A percentile compares a stretch with the other conserved stretches of the same genome.
These are phyloP conservation scores for Alternaria angustiovoidea DNA, from an alignment of 2,329 filamentous ascomycete species.

Conservation along the genomic window DNA sequence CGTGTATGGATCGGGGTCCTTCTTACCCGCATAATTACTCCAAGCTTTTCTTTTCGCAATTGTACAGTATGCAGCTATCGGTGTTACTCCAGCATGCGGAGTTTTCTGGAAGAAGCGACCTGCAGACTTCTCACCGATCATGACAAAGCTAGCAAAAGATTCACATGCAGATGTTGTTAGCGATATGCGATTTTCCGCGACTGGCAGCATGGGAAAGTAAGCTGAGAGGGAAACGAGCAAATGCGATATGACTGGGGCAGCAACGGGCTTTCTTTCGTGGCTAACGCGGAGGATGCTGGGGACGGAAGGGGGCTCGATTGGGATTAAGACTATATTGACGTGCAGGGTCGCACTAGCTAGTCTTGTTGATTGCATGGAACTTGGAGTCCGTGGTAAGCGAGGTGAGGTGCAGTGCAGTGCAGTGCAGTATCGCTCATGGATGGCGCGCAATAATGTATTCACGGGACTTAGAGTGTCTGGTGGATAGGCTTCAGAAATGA, in stretches of 20 bases:
- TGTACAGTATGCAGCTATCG: background rate
- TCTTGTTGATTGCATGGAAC: background rate
- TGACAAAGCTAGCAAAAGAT: background rate
- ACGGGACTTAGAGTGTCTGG: background rate
- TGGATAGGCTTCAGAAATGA: background rate
- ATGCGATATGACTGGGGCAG: background rate
- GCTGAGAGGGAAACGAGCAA: background rate
- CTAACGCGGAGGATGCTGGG: constrained; percentile 1
- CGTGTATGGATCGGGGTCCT: background rate
- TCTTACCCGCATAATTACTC: background rate
- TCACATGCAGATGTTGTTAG: background rate
- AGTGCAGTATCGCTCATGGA: background rate
- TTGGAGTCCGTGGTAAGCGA: background rate
- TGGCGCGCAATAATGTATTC: background rate
- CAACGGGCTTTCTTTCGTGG: background rate
- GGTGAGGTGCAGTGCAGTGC: background rate
- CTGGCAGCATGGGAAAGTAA: background rate
- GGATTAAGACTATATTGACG: background rate
- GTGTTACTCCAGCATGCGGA: background rate
- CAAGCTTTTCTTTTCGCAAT: background rate
- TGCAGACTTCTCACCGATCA: constrained; percentile 1
- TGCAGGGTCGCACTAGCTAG: background rate
- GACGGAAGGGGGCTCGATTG: background rate
- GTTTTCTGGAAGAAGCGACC: background rate
- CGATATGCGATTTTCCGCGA: background rate